phyloP scores from a whole-genome alignment of 2,329 filamentous ascomycete species.

The Nectriaceae sp. region DNA sequence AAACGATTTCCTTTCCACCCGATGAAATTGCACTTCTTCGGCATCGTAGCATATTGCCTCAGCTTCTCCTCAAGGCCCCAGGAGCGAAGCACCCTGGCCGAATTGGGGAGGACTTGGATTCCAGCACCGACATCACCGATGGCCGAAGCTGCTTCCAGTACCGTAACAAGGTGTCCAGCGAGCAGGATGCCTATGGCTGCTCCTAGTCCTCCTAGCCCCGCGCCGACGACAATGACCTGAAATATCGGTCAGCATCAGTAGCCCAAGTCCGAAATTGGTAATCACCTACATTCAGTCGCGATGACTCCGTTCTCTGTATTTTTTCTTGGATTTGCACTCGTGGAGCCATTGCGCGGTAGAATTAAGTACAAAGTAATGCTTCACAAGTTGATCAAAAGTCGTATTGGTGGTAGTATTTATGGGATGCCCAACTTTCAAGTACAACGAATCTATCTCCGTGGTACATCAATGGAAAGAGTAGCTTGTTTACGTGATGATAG shows the following conservation, averaged over 20 bases:
- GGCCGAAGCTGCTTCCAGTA: conserved; percentile 22
- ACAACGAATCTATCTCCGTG: too few species aligned
- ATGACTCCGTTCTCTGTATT: conserved; percentile 13
- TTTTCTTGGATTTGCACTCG: conserved; percentile 9
- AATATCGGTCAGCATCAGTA: background rate
- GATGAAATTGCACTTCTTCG: conserved; percentile 27
- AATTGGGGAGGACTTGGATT: conserved; percentile 29
- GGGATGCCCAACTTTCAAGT: too few species aligned
- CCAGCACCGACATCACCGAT: conserved; percentile 31
- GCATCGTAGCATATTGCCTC: conserved; percentile 19
- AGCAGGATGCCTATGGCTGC: conserved; percentile 26
- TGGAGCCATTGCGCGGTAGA: too few species aligned
- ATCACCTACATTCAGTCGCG: conserved; percentile 12
- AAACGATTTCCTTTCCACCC: conserved; percentile 28
- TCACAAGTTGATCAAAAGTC: too few species aligned
- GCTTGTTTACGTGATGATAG: too few species aligned
- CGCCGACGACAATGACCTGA: conserved; percentile 23
- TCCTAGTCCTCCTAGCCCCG: conserved; percentile 27
- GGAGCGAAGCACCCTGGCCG: conserved; percentile 21
- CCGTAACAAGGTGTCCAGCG: conserved; percentile 27
- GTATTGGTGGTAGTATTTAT: too few species aligned
- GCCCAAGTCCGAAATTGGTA: too few species aligned
- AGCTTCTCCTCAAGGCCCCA: conserved; percentile 25
- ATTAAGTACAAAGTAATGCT: too few species aligned
- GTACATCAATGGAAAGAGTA: too few species aligned